Evolutionary conservation across 2,329 filamentous ascomycete genomes (phyloP).

Genomic region (Pestalotiopsis sp.): DNA sequence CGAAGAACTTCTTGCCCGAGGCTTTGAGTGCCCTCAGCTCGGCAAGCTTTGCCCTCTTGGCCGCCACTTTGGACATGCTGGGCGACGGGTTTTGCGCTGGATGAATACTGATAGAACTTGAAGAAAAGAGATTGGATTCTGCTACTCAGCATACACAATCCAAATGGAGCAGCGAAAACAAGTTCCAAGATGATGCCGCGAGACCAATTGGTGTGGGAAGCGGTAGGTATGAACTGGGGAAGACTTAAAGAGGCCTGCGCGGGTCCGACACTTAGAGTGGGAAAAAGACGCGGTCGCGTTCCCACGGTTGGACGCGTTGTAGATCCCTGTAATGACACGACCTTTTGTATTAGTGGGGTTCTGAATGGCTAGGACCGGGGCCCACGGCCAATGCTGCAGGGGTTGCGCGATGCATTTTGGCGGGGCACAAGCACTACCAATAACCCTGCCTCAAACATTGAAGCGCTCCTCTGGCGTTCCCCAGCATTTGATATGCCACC

Average conservation of each 20-base stretch:
- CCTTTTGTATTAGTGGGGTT: conserved; percentile 1
- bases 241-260: neutral
- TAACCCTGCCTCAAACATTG: neutral
- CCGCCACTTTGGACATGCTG: conserved; percentile 44
- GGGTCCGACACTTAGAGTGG: conserved; percentile 1
- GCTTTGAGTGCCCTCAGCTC: conserved; percentile 84
- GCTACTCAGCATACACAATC: neutral
- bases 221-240: neutral
- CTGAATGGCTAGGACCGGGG: neutral
- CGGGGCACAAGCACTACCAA: neutral
- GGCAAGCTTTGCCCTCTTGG: conserved; percentile 61
- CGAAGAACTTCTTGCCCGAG: conserved; percentile 88
- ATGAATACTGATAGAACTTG: neutral
- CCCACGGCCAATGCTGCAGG: neutral
- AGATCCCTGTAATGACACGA: conserved; percentile 9
- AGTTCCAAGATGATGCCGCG: neutral
- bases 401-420: neutral
- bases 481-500: too few species aligned
- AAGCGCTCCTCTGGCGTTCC: neutral
- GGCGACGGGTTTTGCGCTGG: neutral
- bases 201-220: conserved; percentile 7
- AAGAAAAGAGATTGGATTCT: neutral
- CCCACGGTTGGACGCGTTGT: neutral
- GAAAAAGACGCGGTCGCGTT: conserved; percentile 11
- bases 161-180: neutral